Evolutionary conservation across 192 early-diverging fungal species (phyloP).

Genomic region (Irineochytrium annulatum): DNA sequence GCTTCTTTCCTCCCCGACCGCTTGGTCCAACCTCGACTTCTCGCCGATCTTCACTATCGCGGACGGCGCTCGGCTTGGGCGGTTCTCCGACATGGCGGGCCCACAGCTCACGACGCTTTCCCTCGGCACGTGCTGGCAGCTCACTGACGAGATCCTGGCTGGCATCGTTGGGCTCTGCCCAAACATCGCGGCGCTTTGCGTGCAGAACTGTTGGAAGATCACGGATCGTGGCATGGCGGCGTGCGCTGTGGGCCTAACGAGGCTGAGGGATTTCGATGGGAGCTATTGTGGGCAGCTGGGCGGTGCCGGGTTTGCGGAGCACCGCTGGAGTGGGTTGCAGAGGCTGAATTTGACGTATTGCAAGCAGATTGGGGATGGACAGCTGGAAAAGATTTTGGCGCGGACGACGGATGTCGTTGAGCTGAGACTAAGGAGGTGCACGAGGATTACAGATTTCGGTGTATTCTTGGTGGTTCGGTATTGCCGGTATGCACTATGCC

Average conservation of each 20-base stretch:
- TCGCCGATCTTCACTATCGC: conserved; percentile 30
- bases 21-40: conserved; percentile 35
- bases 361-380: conserved; percentile 46
- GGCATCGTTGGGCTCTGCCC: conserved; percentile 34
- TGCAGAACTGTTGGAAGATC: conserved; percentile 54
- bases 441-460: conserved; percentile 44
- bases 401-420: conserved; percentile 35
- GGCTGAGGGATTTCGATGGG: conserved; percentile 33
- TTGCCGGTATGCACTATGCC: conserved; percentile 40
- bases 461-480: conserved; percentile 49
- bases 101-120: conserved; percentile 26
- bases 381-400: conserved; percentile 42
- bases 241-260: conserved; percentile 21
- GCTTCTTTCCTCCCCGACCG: conserved; percentile 23
- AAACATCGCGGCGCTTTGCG: conserved; percentile 29
- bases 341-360: conserved; percentile 47
- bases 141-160: conserved; percentile 36
- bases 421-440: conserved; percentile 40
- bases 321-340: conserved; percentile 31
- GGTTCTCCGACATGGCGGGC: conserved; percentile 15
- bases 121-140: conserved; percentile 38
- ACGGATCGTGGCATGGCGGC: conserved; percentile 40
- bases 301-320: conserved; percentile 39
- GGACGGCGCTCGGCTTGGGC: too few species aligned
- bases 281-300: conserved; percentile 51